Conservation (phyloP, 1,284 basidiomycete species). For the Leccinum fallax region DNA sequence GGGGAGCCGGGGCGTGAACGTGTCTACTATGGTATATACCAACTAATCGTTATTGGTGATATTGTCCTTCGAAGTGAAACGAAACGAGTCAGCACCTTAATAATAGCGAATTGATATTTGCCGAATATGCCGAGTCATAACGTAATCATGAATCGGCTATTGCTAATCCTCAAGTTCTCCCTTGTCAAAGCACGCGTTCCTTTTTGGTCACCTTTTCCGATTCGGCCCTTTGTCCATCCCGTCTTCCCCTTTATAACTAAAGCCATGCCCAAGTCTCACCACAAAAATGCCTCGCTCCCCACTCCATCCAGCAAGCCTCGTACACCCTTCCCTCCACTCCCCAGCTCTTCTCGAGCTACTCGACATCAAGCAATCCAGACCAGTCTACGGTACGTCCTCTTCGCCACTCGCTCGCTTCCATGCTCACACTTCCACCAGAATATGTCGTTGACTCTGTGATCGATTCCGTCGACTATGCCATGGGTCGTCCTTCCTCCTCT, state of each 20-base stretch:
- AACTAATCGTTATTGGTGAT: neutral
- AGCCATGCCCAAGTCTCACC: conserved; percentile 7
- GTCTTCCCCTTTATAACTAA: conserved; percentile 37
- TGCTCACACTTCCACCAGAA: conserved; percentile 43
- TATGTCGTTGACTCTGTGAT: conserved; percentile 65
- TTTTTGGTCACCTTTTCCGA: conserved; percentile 34
- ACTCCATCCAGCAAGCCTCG: conserved; percentile 62
- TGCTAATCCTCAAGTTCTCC: conserved; percentile 31
- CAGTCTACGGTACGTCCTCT: conserved; percentile 59
- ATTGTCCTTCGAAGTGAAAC: conserved; percentile 5
- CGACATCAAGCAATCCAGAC: conserved; percentile 57
- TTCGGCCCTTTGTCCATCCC: conserved; percentile 32
- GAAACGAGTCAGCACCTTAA: conserved; percentile 2
- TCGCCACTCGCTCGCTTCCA: neutral
- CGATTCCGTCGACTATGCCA: conserved; percentile 73
- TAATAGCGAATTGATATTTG: conserved; percentile 5
- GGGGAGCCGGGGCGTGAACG: neutral
- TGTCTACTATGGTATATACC: neutral
- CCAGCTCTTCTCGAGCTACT: conserved; percentile 65
- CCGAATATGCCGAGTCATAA: conserved; percentile 6
- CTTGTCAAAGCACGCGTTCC: conserved; percentile 22
- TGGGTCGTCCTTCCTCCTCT: conserved; percentile 60
- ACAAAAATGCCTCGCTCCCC: conserved; percentile 34
- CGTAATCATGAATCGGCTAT: conserved; percentile 16
- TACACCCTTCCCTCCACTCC: conserved; percentile 61